Conservation (phyloP, 176 grass and related monocot genomes). For the Cenchrus fungigraminus region DNA sequence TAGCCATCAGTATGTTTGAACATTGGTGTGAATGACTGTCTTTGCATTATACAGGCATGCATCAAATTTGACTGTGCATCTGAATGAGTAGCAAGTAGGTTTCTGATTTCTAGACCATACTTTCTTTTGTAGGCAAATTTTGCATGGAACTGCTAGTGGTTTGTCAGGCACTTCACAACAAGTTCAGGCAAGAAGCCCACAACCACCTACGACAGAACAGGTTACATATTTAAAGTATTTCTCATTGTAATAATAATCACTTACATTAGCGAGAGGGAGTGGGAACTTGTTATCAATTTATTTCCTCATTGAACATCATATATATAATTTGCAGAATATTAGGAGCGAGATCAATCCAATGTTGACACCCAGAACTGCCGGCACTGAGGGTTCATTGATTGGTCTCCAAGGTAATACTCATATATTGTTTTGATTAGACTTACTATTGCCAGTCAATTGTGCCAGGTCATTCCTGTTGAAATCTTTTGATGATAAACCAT, state of each 20-base stretch:
- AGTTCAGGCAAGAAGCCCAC: conserved; percentile 69
- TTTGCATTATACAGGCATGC: conserved; percentile 10
- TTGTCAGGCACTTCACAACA: conserved; percentile 67
- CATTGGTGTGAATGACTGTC: neutral
- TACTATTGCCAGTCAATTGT: conserved; percentile 17
- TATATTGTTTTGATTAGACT: conserved; percentile 22
- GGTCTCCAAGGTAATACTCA: conserved; percentile 71
- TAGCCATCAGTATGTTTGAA: neutral
- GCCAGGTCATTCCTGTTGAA: conserved; percentile 6
- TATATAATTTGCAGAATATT: conserved; percentile 55
- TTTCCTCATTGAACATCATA: conserved; percentile 5
- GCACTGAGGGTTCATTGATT: conserved; percentile 72
- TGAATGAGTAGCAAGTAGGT: conserved; percentile 15
- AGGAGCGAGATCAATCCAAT: conserved; percentile 74
- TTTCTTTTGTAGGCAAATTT: conserved; percentile 61
- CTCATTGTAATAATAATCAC: neutral
- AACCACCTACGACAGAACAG: conserved; percentile 58
- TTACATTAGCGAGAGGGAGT: neutral
- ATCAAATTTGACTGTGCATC: conserved; percentile 17
- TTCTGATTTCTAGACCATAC: neutral
- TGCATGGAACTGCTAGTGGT: conserved; percentile 68
- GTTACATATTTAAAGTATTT: conserved; percentile 35
- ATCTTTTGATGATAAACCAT: neutral
- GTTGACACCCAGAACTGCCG: conserved; percentile 65
- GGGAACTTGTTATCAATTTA: neutral